A percentile compares a stretch with the other conserved stretches of the same genome.
Conservation (phyloP, 805 yeast genomes). For the Yamadazyma endophytica region DNA sequence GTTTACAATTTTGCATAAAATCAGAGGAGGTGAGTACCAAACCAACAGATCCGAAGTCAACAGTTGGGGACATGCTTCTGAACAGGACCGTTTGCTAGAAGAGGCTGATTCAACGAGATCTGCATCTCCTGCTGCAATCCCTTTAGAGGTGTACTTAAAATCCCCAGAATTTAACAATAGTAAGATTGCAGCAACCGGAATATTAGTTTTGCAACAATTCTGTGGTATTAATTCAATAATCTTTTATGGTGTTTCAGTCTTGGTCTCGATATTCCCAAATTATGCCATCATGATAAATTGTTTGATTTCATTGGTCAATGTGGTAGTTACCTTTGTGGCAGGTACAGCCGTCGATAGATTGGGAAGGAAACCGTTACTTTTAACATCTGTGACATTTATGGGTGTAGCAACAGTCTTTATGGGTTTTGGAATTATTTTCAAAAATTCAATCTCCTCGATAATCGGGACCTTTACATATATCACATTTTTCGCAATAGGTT, state of each 20-base stretch:
- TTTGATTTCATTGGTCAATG: slow-evolving; percentile 69
- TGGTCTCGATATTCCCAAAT: slow-evolving; percentile 67
- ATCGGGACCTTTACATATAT: slow-evolving; percentile 69
- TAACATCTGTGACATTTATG: slow-evolving; percentile 67
- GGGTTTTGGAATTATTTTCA: slow-evolving; percentile 57
- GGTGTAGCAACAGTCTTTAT: slow-evolving; percentile 58
- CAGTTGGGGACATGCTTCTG: slow-evolving; percentile 23
- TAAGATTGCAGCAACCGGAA: slow-evolving; percentile 60
- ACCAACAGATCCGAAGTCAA: slow-evolving; percentile 33
- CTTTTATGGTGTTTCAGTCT: slow-evolving; percentile 86
- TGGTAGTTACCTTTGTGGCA: slow-evolving; percentile 66
- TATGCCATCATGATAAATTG: slow-evolving; percentile 72
- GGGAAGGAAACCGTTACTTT: slow-evolving; percentile 64
- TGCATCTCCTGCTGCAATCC: slow-evolving; percentile 12
- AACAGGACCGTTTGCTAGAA: slow-evolving; percentile 8
- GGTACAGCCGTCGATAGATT: slow-evolving; percentile 71
- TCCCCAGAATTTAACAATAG: slow-evolving; percentile 53
- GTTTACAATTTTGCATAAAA: slow-evolving; percentile 26
- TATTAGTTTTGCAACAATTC: slow-evolving; percentile 83
- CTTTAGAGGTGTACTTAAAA: slow-evolving; percentile 43
- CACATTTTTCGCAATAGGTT: slow-evolving; percentile 81
- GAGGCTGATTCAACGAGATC: slow-evolving; percentile 10
- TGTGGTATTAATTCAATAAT: slow-evolving; percentile 91
- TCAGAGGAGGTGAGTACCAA: slow-evolving; percentile 38
- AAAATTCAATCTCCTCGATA: slow-evolving; percentile 49